Evolutionary conservation across 306 rosid genomes (phyloP), one percentile per base, ranked within the genome.

Genomic region (Quercus rubra): DNA sequence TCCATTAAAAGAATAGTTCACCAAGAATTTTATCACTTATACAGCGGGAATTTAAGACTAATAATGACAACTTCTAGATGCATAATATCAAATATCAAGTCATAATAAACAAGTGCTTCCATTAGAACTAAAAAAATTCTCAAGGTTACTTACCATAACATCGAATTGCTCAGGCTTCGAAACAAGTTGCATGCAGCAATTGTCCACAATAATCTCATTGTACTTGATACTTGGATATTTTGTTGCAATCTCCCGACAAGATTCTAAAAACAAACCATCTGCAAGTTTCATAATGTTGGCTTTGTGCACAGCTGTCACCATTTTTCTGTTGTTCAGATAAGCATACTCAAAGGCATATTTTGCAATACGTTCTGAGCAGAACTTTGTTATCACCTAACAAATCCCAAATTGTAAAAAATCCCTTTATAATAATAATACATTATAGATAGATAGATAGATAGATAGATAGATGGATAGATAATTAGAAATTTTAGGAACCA

Each of bases 201-300:
- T 93, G 83, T 93, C 98, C 59, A 93, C 98, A 80, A 93, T 93
- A 27, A 93, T 81, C 84, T 93, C 98, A 67, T 90, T 88, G 77
- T 93, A 91, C 57, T 70, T 64, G 61, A 93, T 88, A 70, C 92
- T 86, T 8, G 98, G 97, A 82, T 90, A 91, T 6, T 77, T 64
- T 12, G 83, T 68, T 55, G 98, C 97, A 70, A 93, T 89, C 89
- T 91, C 94, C 75, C 98, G 88, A 35, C 98, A 93, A 27, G 98
- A 91, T 78, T 91, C 97, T 79, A 93, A 71, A 87, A 93, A 93
- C 51, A 93, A 86, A 68, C 97, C 98, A 79, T 93, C 98, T 31
- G 93, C 97, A 21, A 91, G 97, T 79, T 93, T 93, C 98, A 93
- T 93, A 78, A 93, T 93, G 87, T 93, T 93, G 78, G 97, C 98